These are phyloP conservation scores for Ogataea thermomethanolica DNA, from an alignment of 805 yeast genomes.

Conservation along the genomic window DNA sequence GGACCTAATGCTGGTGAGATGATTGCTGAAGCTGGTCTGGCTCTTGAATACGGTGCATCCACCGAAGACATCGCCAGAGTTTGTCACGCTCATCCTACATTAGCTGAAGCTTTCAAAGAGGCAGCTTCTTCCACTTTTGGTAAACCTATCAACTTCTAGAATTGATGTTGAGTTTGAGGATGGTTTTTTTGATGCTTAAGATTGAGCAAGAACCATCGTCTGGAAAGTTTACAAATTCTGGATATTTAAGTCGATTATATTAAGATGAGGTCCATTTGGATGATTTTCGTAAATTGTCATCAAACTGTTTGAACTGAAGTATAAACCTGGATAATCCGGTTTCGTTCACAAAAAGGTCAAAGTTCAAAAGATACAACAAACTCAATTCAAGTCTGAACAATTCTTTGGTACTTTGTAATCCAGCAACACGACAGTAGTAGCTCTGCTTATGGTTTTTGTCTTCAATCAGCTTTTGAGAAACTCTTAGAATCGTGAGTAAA, in stretches of 20 bases:
- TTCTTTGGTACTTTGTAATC: conserved; percentile 39
- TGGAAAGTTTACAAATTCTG: neutral
- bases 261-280: neutral
- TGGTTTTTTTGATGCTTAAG: neutral
- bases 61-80: conserved; percentile 97
- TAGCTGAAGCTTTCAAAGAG: conserved; percentile 97
- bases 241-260: neutral
- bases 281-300: conserved; percentile 13
- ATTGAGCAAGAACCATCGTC: too few relatives aligned
- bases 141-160: conserved; percentile 83
- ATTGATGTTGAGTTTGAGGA: neutral
- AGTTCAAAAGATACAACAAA: conserved; percentile 40
- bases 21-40: conserved; percentile 98
- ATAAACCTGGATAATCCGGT: conserved; percentile 33
- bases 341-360: conserved; percentile 39
- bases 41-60: conserved; percentile 97
- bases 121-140: conserved; percentile 91
- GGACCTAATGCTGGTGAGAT: conserved; percentile 99
- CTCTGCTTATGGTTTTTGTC: conserved; percentile 43
- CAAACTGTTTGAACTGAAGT: conserved; percentile 28
- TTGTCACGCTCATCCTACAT: conserved; percentile 98
- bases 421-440: conserved; percentile 43
- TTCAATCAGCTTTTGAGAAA: conserved; percentile 41
- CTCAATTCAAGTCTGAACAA: conserved; percentile 39
- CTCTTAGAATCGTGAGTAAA: conserved; percentile 37